Percentiles rank a stretch among this genome's conserved stretches.
Conservation (phyloP, 2,329 filamentous ascomycete genomes). For the Aurifilum marmelostoma region DNA sequence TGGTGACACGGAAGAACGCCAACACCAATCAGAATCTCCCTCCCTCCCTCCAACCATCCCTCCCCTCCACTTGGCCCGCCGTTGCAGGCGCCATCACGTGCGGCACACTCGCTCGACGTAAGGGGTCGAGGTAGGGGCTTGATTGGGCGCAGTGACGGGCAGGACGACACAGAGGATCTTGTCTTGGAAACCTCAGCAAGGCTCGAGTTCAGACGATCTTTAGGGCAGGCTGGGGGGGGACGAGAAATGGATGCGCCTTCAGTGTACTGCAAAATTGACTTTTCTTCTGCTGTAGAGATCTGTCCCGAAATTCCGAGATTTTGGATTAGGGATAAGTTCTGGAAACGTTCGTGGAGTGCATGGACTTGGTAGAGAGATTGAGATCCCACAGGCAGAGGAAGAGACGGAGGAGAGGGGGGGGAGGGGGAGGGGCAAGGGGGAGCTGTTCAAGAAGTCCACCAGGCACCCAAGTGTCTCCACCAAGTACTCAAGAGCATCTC, state of each 20-base stretch:
- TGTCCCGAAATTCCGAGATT: too few relatives aligned
- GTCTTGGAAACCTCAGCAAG: background rate
- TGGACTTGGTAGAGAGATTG: too few relatives aligned
- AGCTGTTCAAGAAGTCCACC: background rate
- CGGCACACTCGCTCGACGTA: background rate
- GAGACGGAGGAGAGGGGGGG: too few relatives aligned
- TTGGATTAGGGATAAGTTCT: too few relatives aligned
- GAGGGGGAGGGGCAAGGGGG: background rate
- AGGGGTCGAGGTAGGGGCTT: background rate
- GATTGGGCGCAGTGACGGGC: background rate
- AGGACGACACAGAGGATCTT: background rate
- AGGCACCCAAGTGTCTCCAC: too few relatives aligned
- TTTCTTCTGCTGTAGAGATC: too few relatives aligned
- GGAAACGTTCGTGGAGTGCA: too few relatives aligned
- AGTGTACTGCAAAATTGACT: too few relatives aligned
- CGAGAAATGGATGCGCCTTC: background rate
- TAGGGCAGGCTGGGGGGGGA: too few relatives aligned
- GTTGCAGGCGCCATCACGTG: background rate
- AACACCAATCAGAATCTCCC: too few relatives aligned
- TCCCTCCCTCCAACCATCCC: too few relatives aligned
- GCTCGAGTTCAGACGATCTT: background rate
- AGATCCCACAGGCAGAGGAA: background rate
- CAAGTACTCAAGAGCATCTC: too few relatives aligned
- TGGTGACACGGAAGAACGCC: background rate
- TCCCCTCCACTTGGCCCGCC: background rate